phyloP scores from a whole-genome alignment of 108 stramenopile species.

The Epipyxis sp. region DNA sequence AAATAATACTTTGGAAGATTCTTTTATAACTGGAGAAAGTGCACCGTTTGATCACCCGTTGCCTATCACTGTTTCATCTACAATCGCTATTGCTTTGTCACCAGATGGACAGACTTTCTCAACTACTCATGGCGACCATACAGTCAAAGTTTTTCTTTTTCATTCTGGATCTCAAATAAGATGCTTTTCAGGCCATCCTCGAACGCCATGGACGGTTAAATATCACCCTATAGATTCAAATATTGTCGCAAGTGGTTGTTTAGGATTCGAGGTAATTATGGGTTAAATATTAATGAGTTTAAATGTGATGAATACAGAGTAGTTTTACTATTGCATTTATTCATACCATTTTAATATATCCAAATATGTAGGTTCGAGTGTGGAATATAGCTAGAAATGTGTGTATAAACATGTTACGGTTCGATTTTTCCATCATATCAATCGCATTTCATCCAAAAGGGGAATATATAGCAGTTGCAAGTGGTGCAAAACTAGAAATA shows the following conservation, averaged over 20 bases:
- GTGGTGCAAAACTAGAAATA: constrained; percentile 76
- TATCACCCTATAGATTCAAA: constrained; percentile 76
- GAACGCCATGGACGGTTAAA: constrained; percentile 96
- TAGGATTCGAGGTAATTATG: constrained; percentile 59
- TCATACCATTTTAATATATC: background rate
- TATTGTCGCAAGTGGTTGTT: constrained; percentile 84
- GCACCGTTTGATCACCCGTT: background rate
- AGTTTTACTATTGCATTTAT: background rate
- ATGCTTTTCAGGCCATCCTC: constrained; percentile 72
- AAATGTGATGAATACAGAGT: background rate
- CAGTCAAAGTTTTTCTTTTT: constrained; percentile 84
- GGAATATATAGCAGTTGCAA: constrained; percentile 77
- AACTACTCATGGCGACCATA: constrained; percentile 97
- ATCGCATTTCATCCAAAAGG: constrained; percentile 87
- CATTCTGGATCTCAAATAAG: constrained; percentile 32
- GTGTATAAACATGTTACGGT: constrained; percentile 32
- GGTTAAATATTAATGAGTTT: background rate
- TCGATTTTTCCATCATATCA: constrained; percentile 83
- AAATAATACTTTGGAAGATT: background rate
- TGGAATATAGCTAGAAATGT: constrained; percentile 64
- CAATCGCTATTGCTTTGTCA: constrained; percentile 41
- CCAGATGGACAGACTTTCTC: constrained; percentile 60
- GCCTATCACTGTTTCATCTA: constrained; percentile 21
- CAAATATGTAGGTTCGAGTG: constrained; percentile 71
- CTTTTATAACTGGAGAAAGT: background rate